Percentiles rank a stretch among this genome's conserved stretches.
Evolutionary conservation across 768 basidiomycete species (phyloP).

Genomic region (Austroboletus eburneus): DNA sequence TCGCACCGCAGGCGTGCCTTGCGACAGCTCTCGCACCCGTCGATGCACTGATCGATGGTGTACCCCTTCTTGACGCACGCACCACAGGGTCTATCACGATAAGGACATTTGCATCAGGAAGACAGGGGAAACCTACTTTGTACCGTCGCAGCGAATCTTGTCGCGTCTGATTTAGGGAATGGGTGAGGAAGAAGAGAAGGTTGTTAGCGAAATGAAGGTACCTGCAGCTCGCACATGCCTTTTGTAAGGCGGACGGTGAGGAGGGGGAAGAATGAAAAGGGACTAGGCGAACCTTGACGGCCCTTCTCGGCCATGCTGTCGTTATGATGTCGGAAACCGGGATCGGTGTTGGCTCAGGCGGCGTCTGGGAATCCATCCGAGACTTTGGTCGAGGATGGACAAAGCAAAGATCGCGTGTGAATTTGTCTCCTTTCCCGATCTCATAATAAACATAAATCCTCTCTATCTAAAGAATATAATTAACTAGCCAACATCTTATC

Average conservation of each 20-base stretch:
- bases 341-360: slow-evolving; percentile 31
- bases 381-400: slow-evolving; percentile 24
- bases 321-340: slow-evolving; percentile 52
- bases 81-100: slow-evolving; percentile 46
- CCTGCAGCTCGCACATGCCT: slow-evolving; percentile 65
- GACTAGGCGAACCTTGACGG: slow-evolving; percentile 41
- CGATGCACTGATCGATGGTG: slow-evolving; percentile 48
- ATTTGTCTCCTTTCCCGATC: slow-evolving; percentile 24
- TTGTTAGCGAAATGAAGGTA: slow-evolving; percentile 1
- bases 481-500: no score
- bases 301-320: slow-evolving; percentile 48
- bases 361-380: slow-evolving; percentile 34
- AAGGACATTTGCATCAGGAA: slow-evolving; percentile 1
- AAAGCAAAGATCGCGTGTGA: slow-evolving; percentile 27
- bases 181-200: slow-evolving; percentile 2
- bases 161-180: slow-evolving; percentile 41
- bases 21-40: slow-evolving; percentile 60
- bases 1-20: slow-evolving; percentile 44
- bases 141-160: slow-evolving; percentile 58
- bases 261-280: slow-evolving; percentile 4
- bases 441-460: no score
- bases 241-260: no score
- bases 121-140: slow-evolving; percentile 34
- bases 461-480: no score
- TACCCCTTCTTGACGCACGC: slow-evolving; percentile 56